Evolutionary conservation across 2,329 filamentous ascomycete species (phyloP).

Genomic region (Cytospora chrysosperma): DNA sequence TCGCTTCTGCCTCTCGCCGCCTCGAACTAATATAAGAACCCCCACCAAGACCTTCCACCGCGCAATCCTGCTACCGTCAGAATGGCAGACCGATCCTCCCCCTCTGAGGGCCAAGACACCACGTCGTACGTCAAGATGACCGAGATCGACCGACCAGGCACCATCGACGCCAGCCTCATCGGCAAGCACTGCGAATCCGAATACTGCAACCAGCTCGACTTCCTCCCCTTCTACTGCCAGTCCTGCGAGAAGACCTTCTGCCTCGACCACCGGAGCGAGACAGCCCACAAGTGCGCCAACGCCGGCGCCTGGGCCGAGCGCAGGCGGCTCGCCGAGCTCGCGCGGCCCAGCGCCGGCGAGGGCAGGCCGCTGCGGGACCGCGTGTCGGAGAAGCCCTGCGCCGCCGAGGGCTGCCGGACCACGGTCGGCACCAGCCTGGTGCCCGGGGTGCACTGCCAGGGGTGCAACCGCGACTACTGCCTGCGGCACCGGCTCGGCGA

Average conservation of each 20-base stretch:
- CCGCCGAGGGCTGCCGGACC: slow-evolving; percentile 65
- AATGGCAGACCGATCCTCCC: slow-evolving; percentile 54
- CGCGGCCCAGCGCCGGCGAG: slow-evolving; percentile 53
- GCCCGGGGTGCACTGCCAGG: slow-evolving; percentile 68
- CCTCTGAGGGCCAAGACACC: slow-evolving; percentile 41
- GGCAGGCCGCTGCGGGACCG: slow-evolving; percentile 54
- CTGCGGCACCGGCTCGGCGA: slow-evolving; percentile 73
- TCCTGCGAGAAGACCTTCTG: slow-evolving; percentile 85
- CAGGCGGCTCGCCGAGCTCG: slow-evolving; percentile 53
- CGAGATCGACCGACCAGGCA: slow-evolving; percentile 44
- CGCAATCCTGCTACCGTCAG: slow-evolving; percentile 25
- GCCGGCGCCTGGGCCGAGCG: slow-evolving; percentile 63
- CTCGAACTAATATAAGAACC: background rate
- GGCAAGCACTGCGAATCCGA: slow-evolving; percentile 88
- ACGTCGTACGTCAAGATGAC: slow-evolving; percentile 71
- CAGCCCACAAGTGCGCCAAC: slow-evolving; percentile 67
- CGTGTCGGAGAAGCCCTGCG: slow-evolving; percentile 66
- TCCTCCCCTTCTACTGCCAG: slow-evolving; percentile 91
- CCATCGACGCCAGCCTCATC: slow-evolving; percentile 73
- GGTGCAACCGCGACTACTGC: slow-evolving; percentile 73
- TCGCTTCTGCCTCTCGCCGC: slow-evolving; percentile 15
- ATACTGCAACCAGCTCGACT: slow-evolving; percentile 93
- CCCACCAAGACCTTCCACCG: background rate
- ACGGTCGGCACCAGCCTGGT: slow-evolving; percentile 66
- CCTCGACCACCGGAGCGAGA: slow-evolving; percentile 88